Percentiles rank a stretch among this genome's conserved stretches.
These are phyloP conservation scores for Lactarius akahatsu DNA, from an alignment of 768 basidiomycete genomes.

Conservation along the genomic window DNA sequence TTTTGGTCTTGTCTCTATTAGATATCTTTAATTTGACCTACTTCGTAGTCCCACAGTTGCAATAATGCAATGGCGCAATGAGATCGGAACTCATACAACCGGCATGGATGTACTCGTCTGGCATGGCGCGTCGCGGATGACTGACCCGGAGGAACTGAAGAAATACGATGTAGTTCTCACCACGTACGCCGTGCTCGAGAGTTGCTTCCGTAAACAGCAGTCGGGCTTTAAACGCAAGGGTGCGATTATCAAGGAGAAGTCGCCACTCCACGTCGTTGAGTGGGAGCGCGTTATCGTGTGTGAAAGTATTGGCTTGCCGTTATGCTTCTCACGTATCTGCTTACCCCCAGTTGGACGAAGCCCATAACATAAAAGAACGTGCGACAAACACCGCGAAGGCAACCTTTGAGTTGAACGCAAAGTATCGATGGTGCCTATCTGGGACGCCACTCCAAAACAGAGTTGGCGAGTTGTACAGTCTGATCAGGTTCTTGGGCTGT, in stretches of 20 bases:
- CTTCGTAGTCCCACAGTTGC: conserved; percentile 48
- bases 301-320: conserved; percentile 48
- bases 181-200: conserved; percentile 86
- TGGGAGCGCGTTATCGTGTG: conserved; percentile 82
- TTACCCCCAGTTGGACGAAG: conserved; percentile 75
- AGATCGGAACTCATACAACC: conserved; percentile 83
- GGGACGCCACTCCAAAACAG: conserved; percentile 97
- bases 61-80: conserved; percentile 87
- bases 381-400: conserved; percentile 95
- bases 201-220: conserved; percentile 89
- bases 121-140: conserved; percentile 80
- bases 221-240: conserved; percentile 89
- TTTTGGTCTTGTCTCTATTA: not conserved
- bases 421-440: conserved; percentile 91
- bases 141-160: conserved; percentile 63
- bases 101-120: conserved; percentile 87
- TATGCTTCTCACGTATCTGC: conserved; percentile 12
- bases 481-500: conserved; percentile 89
- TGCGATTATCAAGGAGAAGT: conserved; percentile 81
- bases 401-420: conserved; percentile 82
- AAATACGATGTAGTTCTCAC: conserved; percentile 89
- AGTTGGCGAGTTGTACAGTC: conserved; percentile 97
- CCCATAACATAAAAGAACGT: conserved; percentile 97
- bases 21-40: not conserved
- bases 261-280: conserved; percentile 75